Percentiles rank a stretch among this genome's conserved stretches.
These are phyloP conservation scores for Verticillium nubilum DNA, from an alignment of 2,329 filamentous ascomycete species.

Conservation along the genomic window DNA sequence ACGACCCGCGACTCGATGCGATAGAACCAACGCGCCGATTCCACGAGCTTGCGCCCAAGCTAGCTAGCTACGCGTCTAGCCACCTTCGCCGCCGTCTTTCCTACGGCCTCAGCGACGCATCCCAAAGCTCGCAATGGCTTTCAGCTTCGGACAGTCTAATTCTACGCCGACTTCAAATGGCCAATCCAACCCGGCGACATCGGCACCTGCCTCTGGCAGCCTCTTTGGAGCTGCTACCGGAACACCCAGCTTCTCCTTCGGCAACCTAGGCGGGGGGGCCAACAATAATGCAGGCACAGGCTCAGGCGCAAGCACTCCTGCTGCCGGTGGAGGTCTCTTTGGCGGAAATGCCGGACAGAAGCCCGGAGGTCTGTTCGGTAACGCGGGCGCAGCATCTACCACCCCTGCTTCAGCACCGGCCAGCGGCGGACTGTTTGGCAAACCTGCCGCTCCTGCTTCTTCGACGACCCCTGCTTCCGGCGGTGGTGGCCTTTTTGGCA, in stretches of 20 bases:
- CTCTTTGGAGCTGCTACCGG: constrained; percentile 32
- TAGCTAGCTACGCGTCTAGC: not conserved
- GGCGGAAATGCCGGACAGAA: constrained; percentile 19
- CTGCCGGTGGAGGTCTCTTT: constrained; percentile 23
- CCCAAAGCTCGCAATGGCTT: constrained; percentile 24
- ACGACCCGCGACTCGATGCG: not conserved
- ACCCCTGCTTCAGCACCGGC: constrained; percentile 15
- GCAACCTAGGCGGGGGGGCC: constrained; percentile 14
- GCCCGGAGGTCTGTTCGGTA: constrained; percentile 19
- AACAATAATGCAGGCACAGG: constrained; percentile 11
- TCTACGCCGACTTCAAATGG: constrained; percentile 16
- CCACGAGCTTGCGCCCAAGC: not conserved
- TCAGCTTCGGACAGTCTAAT: constrained; percentile 29
- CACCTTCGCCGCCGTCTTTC: not conserved
- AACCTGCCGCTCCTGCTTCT: constrained; percentile 4
- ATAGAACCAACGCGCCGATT: not conserved
- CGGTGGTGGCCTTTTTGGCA: constrained; percentile 11
- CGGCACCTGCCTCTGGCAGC: constrained; percentile 30
- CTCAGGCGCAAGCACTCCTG: constrained; percentile 19
- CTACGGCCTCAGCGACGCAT: not conserved
- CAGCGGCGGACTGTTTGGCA: constrained; percentile 8
- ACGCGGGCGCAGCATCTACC: constrained; percentile 12
- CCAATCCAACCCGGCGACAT: constrained; percentile 19
- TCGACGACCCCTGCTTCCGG: constrained; percentile 12
- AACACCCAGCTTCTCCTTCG: constrained; percentile 36